Evolutionary conservation across 495 filamentous ascomycete species (phyloP), one percentile per base, ranked within the genome.

Genomic region (Penicillium silybi): DNA sequence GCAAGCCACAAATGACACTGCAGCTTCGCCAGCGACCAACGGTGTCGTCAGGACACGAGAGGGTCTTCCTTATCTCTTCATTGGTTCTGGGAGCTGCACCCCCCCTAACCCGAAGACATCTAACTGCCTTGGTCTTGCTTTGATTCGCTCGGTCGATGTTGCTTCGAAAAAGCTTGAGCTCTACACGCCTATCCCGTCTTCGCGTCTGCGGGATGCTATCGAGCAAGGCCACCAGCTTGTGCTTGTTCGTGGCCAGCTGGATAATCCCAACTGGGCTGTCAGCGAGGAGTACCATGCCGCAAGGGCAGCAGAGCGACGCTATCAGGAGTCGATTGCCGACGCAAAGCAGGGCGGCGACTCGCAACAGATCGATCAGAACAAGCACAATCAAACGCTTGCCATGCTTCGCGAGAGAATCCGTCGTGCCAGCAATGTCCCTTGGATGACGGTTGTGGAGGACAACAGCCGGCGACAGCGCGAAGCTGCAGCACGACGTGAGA

Each of bases 171-270:
- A 62, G 26, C 50, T 83, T 11, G 74, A 80, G 20, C 64, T 83
- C 5, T 54, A 73, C 13, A 81, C 77, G 0, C 75, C 78, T 19
- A 72, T 83, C 38, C 56, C 75, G 1, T 37, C 56, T n/a, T 59
- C 63, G 3, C 49, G 42, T 15, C 57, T 79, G 23, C 52, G 58
- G n/a, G 56, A 58, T 6, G 52, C 65, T 3, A 48, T 78, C 7
- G 59, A 71, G 22, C 41, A 71, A 26, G 67, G 68, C 0, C 63
- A 72, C 18, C 46, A 61, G 6, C 62, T 83, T 5, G 66, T 83
- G 32, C 66, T 84, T 1, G 78, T 82, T 8, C 68, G 79, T 22
- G 81, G 81, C 0, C 67, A 70, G 23, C 47, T 82, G 11, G 80
- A 80, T 57, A 76, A 69, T 35, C 78, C 78, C 2, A 75, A 75